Percentiles rank a stretch among this genome's conserved stretches.
Conservation (phyloP, 2,329 filamentous ascomycete genomes). For the Apiospora marii region DNA sequence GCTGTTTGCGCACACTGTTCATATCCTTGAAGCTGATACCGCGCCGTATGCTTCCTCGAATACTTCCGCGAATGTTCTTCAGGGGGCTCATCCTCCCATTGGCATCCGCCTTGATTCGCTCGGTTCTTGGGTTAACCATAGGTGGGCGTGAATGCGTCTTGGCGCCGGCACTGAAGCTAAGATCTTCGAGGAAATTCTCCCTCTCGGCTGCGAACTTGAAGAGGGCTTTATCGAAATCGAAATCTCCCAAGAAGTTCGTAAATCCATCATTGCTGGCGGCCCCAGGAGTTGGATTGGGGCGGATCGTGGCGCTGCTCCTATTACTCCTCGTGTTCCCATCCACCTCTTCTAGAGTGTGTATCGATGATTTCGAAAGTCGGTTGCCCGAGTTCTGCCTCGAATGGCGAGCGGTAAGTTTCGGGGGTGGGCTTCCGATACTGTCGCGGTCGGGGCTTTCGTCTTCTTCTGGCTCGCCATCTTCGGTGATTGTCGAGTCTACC, state of each 20-base stretch:
- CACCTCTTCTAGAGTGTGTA: slow-evolving; percentile 62
- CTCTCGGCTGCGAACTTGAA: slow-evolving; percentile 95
- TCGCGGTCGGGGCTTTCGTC: slow-evolving; percentile 30
- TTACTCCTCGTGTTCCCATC: slow-evolving; percentile 68
- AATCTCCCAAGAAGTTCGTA: slow-evolving; percentile 63
- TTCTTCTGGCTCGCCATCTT: slow-evolving; percentile 65
- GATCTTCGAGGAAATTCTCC: slow-evolving; percentile 90
- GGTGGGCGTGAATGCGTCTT: slow-evolving; percentile 74
- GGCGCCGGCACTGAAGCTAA: slow-evolving; percentile 86
- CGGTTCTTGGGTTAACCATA: slow-evolving; percentile 80
- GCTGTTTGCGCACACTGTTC: slow-evolving; percentile 91
- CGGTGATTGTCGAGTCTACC: slow-evolving; percentile 67
- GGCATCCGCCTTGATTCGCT: slow-evolving; percentile 77
- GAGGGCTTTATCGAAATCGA: slow-evolving; percentile 92
- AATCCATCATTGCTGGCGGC: slow-evolving; percentile 42
- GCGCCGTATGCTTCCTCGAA: slow-evolving; percentile 86
- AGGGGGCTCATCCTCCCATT: slow-evolving; percentile 63
- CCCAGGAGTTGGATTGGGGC: slow-evolving; percentile 48
- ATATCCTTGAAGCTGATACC: slow-evolving; percentile 94
- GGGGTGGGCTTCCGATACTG: slow-evolving; percentile 37
- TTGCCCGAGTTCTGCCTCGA: slow-evolving; percentile 67
- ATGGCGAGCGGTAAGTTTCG: slow-evolving; percentile 58
- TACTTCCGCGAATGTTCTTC: slow-evolving; percentile 66
- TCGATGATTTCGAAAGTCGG: slow-evolving; percentile 62
- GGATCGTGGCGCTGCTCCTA: slow-evolving; percentile 71